Base-by-base conservation (phyloP, 805 yeast species). In the Yarrowia sp. region DNA sequence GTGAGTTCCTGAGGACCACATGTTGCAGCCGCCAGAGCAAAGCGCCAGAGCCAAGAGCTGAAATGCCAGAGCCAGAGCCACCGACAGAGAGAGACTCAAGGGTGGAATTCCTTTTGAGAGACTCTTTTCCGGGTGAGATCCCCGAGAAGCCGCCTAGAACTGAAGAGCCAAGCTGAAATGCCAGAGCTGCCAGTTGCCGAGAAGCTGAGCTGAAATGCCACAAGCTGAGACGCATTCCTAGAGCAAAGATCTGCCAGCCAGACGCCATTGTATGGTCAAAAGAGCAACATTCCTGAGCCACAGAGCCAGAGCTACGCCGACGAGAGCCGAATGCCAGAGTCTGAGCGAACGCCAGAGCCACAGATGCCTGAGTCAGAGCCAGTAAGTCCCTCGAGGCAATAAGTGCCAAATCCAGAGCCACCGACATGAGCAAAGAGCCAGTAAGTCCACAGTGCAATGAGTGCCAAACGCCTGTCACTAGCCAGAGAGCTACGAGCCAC, bases 121-220 rank as follows among this genome's bases (percentile, higher is more conserved):
- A 50, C 55, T 49, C 11, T 48, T 48, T 22, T 5, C 5, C 48
- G 11, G 48, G 48, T 43, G 52, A 48, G 15, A 22, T 5, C 35
- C 16, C 26, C 5, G 32, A 15, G 14, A 19, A 48, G 56, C 56
- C 56, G 56, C 56, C 56, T 50, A 50, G 56, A 50, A 50, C 56
- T 35, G 56, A 50, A 50, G 56, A 50, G 56, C 56, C 56, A 50
- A 50, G 56, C 56, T 35, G 41, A 50, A 50, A 49, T 49, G 56
- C 56, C 42, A 50, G 56, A 50, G 56, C 56, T 50, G 56, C 56
- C 56, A 36, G 56, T 35, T 3, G 41, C 42, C 41, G 41, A 36
- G 26, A n/a, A 36, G 40, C 40, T 19, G 32, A 26, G 40, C 14
- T 32, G 38, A 32, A n/a, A 35, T 11, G 32, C 50, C 22, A 15